phyloP scores from a whole-genome alignment of 805 yeast species.

The Starmerella vitae region DNA sequence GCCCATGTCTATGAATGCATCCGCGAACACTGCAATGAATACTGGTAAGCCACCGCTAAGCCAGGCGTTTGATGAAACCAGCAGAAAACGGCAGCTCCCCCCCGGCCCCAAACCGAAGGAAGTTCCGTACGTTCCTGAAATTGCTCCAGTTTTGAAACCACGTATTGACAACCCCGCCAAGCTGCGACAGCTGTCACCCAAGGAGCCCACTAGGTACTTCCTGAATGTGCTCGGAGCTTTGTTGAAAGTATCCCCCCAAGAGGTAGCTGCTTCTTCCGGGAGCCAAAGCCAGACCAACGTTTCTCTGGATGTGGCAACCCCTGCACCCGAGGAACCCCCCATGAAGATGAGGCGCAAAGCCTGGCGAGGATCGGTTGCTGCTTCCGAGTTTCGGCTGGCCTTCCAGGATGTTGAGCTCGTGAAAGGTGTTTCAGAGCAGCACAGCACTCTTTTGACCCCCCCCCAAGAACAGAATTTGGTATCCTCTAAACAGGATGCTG shows the following conservation, averaged over 20 bases:
- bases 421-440: constrained; percentile 15
- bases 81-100: too few species aligned
- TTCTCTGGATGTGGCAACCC: constrained; percentile 8
- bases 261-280: constrained; percentile 13
- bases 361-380: constrained; percentile 22
- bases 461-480: constrained; percentile 7
- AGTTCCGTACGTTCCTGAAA: constrained; percentile 7
- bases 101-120: too few species aligned
- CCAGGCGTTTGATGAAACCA: too few species aligned
- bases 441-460: constrained; percentile 15
- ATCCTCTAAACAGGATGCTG: not conserved
- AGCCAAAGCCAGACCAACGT: constrained; percentile 8
- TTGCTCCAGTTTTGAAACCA: constrained; percentile 15
- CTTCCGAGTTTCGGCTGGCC: constrained; percentile 26
- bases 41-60: too few species aligned
- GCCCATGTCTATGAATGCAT: not conserved
- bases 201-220: constrained; percentile 26
- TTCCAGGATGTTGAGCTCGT: constrained; percentile 25
- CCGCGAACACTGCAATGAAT: not conserved
- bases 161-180: constrained; percentile 18
- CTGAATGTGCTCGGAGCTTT: constrained; percentile 27
- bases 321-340: constrained; percentile 2
- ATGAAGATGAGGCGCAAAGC: constrained; percentile 5
- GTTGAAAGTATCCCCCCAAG: constrained; percentile 26
- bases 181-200: constrained; percentile 23